Base-by-base conservation (phyloP, 805 yeast species). In the Suhomyces sp. region DNA sequence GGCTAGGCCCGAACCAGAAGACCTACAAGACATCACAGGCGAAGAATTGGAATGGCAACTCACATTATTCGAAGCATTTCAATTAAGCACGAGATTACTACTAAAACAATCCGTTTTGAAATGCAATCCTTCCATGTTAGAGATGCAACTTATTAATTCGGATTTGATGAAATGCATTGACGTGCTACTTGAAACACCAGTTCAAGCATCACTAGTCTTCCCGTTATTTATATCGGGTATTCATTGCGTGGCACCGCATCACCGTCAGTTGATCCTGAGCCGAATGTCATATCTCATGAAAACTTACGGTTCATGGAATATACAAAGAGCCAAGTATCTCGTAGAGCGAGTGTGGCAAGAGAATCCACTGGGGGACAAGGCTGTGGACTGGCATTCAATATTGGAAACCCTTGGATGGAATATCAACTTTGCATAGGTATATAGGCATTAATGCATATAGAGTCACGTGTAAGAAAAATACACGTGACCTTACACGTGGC, bases 141-240 rank as follows among this genome's bases (percentile, higher is more conserved):
- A 85, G 55, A 79, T 86, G 45, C 90, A 85, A 57, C 75, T 79
- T 31, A 69, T 88, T 44, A 73, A 80, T 33, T 74, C 75, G 49
- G 84, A 83, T 56, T 70, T 87, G 50, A 61, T 79, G 24, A 75
- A 80, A 50, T 77, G 86, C 53, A 67, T 88, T 23, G 89, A 86
- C 58, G 74, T 81, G 2, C 76, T 88, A 4, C 62, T 88, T 36
- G 89, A 82, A 2, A 76, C 93, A 0, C 78, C 82, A 1, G 85
- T 87, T 44, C 91, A 88, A 61, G 85, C 89, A 3, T 82, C 87
- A 1, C 66, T 88, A 13, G 85, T 88, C 40, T 88, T 89, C 67
- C 96, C 96, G 0, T 67, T 88, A 56, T 89, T 89, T 63, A 82
- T 89, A 19, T 87, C 90, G 1, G 96, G 93, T 1, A 79, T 88